Conservation (phyloP, 1,284 basidiomycete genomes). For the Boletus sp. region DNA sequence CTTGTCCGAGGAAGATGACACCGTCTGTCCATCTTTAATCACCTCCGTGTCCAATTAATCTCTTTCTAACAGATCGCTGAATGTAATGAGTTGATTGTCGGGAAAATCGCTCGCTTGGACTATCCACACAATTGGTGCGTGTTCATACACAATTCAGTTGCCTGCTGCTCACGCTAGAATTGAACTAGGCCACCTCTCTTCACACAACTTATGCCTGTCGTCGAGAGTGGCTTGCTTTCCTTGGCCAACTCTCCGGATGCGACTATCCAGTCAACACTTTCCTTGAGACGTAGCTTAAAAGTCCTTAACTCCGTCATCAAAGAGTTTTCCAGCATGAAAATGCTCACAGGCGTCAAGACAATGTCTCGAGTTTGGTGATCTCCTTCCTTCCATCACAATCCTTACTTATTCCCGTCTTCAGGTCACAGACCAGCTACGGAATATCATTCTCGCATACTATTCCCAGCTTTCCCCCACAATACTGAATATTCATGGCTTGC, state of each 20-base stretch:
- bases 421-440: slow-evolving; percentile 54
- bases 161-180: slow-evolving; percentile 1
- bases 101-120: slow-evolving; percentile 69
- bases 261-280: slow-evolving; percentile 45
- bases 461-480: slow-evolving; percentile 45
- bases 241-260: slow-evolving; percentile 41
- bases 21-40: slow-evolving; percentile 38
- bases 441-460: slow-evolving; percentile 56
- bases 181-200: slow-evolving; percentile 58
- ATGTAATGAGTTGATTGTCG: slow-evolving; percentile 66
- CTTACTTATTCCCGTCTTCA: slow-evolving; percentile 27
- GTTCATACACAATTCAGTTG: slow-evolving; percentile 14
- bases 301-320: slow-evolving; percentile 63
- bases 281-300: slow-evolving; percentile 57
- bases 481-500: slow-evolving; percentile 39
- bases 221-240: slow-evolving; percentile 49
- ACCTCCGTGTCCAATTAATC: slow-evolving; percentile 7
- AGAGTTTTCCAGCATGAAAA: slow-evolving; percentile 64
- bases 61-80: slow-evolving; percentile 54
- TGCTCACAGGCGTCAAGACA: slow-evolving; percentile 59
- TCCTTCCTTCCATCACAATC: neutral
- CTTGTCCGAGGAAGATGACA: slow-evolving; percentile 69
- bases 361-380: slow-evolving; percentile 50
- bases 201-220: slow-evolving; percentile 49
- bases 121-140: slow-evolving; percentile 64